phyloP scores from a whole-genome alignment of 441 rosid genomes.

The Gossypium trilobum region DNA sequence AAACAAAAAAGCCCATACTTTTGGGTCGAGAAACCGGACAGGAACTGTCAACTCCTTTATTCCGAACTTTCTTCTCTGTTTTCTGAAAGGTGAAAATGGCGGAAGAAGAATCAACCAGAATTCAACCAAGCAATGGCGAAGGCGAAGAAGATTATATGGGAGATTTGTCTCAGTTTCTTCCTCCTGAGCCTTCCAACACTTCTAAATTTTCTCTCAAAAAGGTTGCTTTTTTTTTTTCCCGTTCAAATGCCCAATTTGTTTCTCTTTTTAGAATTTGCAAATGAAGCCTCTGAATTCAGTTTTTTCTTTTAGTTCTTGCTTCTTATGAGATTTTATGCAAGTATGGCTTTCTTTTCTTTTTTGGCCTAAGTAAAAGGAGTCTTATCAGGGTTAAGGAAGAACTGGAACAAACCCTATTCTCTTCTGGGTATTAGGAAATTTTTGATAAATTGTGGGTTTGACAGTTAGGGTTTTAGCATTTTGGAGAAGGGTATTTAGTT shows the following conservation, averaged over 20 bases:
- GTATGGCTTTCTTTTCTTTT: neutral
- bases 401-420: neutral
- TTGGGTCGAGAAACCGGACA: neutral
- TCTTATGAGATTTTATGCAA: neutral
- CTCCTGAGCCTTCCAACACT: conserved; percentile 35
- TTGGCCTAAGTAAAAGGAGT: neutral
- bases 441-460: neutral
- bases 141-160: conserved; percentile 78
- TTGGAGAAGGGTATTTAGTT: neutral
- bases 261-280: neutral
- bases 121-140: conserved; percentile 24
- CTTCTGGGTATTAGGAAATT: neutral
- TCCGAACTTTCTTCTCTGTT: neutral
- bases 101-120: conserved; percentile 27
- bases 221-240: conserved; percentile 19
- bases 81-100: conserved; percentile 1
- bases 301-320: neutral
- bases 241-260: neutral
- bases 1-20: neutral
- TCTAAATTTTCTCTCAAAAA: conserved; percentile 30
- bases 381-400: neutral
- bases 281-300: neutral
- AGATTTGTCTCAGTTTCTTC: conserved; percentile 65
- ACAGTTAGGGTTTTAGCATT: neutral
- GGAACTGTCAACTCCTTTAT: neutral